A percentile compares a stretch with the other conserved stretches of the same genome.
phyloP scores from a whole-genome alignment of 805 yeast genomes.

The Candida palmyrensis region DNA sequence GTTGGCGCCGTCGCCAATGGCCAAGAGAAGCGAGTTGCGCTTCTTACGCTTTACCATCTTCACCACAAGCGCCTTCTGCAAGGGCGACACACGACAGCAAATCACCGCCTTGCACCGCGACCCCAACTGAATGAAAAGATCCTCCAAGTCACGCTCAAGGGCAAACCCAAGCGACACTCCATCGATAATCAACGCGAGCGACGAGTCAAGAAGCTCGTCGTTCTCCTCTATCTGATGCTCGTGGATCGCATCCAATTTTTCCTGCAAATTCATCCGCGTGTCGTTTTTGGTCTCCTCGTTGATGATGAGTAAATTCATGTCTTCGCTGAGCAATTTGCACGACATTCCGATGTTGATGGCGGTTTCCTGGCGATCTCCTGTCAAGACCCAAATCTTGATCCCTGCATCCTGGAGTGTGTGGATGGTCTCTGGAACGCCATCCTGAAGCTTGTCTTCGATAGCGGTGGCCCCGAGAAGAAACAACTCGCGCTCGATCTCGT shows the following conservation, averaged over 20 bases:
- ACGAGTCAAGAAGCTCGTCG: conserved; percentile 52
- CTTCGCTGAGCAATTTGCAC: conserved; percentile 89
- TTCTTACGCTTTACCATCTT: conserved; percentile 82
- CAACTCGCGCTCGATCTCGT: conserved; percentile 73
- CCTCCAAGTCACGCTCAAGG: conserved; percentile 74
- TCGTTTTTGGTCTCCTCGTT: conserved; percentile 81
- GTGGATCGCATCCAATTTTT: conserved; percentile 69
- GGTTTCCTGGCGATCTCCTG: conserved; percentile 98
- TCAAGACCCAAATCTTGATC: conserved; percentile 93
- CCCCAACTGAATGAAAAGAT: conserved; percentile 71
- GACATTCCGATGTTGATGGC: conserved; percentile 99
- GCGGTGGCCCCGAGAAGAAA: conserved; percentile 94
- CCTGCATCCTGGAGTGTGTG: conserved; percentile 95
- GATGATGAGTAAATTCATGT: conserved; percentile 86
- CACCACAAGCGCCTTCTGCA: conserved; percentile 94
- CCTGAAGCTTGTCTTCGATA: conserved; percentile 95
- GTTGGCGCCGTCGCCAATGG: conserved; percentile 98
- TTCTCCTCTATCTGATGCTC: conserved; percentile 62
- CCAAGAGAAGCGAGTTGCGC: conserved; percentile 69
- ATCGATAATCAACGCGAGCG: conserved; percentile 88
- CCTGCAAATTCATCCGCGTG: conserved; percentile 66
- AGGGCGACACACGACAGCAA: conserved; percentile 96
- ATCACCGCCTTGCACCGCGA: conserved; percentile 90
- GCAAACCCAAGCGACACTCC: conserved; percentile 90
- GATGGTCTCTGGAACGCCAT: conserved; percentile 97